phyloP scores from a whole-genome alignment of 371 early-diverging fungal genomes.

The Gilbertella persicaria region DNA sequence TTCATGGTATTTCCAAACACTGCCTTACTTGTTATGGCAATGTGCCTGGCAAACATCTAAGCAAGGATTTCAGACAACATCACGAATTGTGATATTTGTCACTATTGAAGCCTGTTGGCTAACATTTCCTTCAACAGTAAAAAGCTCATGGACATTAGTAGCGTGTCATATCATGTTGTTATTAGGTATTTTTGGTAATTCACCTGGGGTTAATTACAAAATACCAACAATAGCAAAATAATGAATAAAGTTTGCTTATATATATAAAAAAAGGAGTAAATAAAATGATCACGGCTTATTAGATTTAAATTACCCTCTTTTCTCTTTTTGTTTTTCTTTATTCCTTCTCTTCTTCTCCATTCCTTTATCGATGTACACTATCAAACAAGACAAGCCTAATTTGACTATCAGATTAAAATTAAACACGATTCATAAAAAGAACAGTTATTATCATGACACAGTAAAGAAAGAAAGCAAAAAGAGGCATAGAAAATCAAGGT shows the following conservation, averaged over 20 bases:
- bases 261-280: neutral
- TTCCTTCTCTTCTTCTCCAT: neutral
- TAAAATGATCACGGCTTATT: neutral
- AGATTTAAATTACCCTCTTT: neutral
- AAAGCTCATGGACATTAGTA: conserved; percentile 37
- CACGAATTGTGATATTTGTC: conserved; percentile 38
- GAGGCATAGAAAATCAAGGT: neutral
- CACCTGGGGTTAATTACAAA: conserved; percentile 12
- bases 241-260: neutral
- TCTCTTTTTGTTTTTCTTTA: neutral
- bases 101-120: conserved; percentile 52
- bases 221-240: neutral
- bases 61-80: conserved; percentile 1
- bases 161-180: conserved; percentile 41
- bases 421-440: neutral
- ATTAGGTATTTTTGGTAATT: conserved; percentile 25
- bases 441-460: too few relatives aligned
- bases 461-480: neutral
- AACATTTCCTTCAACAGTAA: conserved; percentile 48
- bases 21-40: conserved; percentile 82
- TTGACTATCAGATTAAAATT: neutral
- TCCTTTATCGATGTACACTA: neutral
- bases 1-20: conserved; percentile 87
- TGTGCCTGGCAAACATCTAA: conserved; percentile 18
- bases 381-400: neutral